These are phyloP conservation scores for Pterocarpus santalinus DNA, from an alignment of 306 rosid species.

Conservation along the genomic window DNA sequence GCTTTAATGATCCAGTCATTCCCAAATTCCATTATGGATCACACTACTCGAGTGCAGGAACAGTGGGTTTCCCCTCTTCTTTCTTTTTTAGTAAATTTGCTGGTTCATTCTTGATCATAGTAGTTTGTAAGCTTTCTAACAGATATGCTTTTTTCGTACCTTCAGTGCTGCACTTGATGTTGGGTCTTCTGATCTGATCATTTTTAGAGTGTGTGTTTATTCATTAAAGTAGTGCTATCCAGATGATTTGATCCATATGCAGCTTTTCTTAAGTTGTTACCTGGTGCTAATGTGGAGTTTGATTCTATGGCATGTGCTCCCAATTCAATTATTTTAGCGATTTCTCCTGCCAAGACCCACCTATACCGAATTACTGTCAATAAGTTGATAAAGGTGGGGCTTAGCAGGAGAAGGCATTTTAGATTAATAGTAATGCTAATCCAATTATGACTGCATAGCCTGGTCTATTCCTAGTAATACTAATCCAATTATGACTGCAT, in stretches of 20 bases:
- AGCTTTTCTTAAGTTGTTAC: conserved; percentile 25
- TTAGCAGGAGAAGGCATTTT: not conserved
- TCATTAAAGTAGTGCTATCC: conserved; percentile 12
- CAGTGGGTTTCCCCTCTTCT: conserved; percentile 63
- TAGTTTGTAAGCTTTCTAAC: conserved; percentile 26
- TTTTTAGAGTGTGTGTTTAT: not conserved
- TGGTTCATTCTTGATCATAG: conserved; percentile 17
- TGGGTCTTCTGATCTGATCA: not conserved
- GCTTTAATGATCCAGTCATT: conserved; percentile 93
- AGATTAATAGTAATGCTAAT: not conserved
- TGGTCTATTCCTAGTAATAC: not conserved
- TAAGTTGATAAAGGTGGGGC: not conserved
- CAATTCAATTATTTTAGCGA: not conserved
- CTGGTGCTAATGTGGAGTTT: not conserved
- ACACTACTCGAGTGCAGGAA: conserved; percentile 99
- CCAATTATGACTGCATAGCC: too few species aligned
- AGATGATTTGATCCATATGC: conserved; percentile 1
- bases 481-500: conserved; percentile 1
- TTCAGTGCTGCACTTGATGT: not conserved
- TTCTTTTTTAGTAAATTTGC: not conserved
- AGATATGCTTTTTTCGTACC: not conserved
- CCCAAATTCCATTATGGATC: conserved; percentile 99
- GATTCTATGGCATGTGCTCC: conserved; percentile 8
- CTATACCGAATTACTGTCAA: not conserved
- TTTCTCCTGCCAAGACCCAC: not conserved